Evolutionary conservation across 164 flowering plant species (phyloP).

Genomic region (Chimonanthus salicifolius): DNA sequence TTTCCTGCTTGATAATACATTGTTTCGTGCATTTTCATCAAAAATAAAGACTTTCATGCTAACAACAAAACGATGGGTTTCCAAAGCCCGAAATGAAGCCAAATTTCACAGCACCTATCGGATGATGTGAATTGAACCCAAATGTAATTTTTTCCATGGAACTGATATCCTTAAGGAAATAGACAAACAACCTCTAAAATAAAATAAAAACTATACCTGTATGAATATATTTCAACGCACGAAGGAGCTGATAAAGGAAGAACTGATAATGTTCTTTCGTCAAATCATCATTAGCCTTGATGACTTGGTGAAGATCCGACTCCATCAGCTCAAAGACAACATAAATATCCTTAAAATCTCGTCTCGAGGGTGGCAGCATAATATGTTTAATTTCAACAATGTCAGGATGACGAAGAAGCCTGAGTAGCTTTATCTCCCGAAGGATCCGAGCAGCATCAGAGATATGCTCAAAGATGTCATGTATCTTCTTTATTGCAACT

Average conservation of each 20-base stretch:
- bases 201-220: constrained; percentile 40
- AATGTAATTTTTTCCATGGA: too few species aligned
- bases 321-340: constrained; percentile 97
- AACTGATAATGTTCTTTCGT: constrained; percentile 85
- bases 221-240: constrained; percentile 86
- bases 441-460: constrained; percentile 83
- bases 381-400: constrained; percentile 90
- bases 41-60: too few species aligned
- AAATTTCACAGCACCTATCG: too few species aligned
- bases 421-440: constrained; percentile 86
- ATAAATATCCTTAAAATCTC: constrained; percentile 83
- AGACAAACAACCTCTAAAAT: too few species aligned
- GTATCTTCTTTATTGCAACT: constrained; percentile 22
- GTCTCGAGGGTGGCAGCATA: constrained; percentile 83
- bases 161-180: too few species aligned
- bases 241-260: constrained; percentile 83
- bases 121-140: too few species aligned
- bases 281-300: constrained; percentile 88
- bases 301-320: constrained; percentile 91
- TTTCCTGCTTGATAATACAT: too few species aligned
- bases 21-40: too few species aligned
- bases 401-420: constrained; percentile 87
- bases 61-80: too few species aligned
- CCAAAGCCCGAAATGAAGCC: too few species aligned
- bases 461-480: constrained; percentile 22